Percentiles rank a stretch among this genome's conserved stretches.
Conservation (phyloP, 1,284 basidiomycete species). For the Ustilago lituana region DNA sequence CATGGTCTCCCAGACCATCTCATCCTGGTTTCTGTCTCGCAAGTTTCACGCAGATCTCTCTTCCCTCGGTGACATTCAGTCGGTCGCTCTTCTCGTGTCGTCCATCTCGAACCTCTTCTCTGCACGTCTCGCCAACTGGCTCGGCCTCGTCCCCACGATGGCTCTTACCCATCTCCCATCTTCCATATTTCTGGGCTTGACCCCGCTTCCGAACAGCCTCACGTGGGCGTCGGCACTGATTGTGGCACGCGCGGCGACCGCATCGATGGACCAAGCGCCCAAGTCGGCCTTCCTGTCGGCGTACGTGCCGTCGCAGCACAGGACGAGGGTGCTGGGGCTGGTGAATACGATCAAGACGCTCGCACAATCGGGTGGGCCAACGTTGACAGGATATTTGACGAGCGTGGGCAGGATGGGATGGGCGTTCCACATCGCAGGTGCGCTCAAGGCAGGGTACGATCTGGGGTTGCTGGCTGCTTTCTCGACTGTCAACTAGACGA, state of each 20-base stretch:
- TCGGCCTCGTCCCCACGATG: constrained; percentile 23
- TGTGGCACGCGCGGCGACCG: constrained; percentile 18
- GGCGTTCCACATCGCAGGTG: constrained; percentile 21
- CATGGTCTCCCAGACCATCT: constrained; percentile 26
- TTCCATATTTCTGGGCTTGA: constrained; percentile 14
- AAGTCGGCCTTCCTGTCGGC: constrained; percentile 18
- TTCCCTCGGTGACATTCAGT: constrained; percentile 19
- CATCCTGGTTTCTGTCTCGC: constrained; percentile 25
- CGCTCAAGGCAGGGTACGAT: constrained; percentile 19
- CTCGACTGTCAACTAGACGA: constrained; percentile 10
- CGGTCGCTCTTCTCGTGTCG: constrained; percentile 16
- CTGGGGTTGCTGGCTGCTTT: constrained; percentile 24
- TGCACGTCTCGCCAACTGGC: constrained; percentile 11
- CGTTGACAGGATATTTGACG: constrained; percentile 21
- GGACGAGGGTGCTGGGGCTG: constrained; percentile 17
- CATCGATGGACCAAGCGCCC: constrained; percentile 28
- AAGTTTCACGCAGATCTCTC: constrained; percentile 26
- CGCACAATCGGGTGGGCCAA: constrained; percentile 22
- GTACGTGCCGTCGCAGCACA: constrained; percentile 7
- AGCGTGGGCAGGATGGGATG: constrained; percentile 10
- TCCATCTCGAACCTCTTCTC: constrained; percentile 32
- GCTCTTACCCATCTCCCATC: constrained; percentile 25
- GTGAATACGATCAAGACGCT: constrained; percentile 24
- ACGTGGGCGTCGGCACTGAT: constrained; percentile 16
- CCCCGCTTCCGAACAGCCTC: constrained; percentile 3